Percentiles rank a stretch among this genome's conserved stretches.
phyloP scores from a whole-genome alignment of 768 basidiomycete species.

The Podaxis sp. region DNA sequence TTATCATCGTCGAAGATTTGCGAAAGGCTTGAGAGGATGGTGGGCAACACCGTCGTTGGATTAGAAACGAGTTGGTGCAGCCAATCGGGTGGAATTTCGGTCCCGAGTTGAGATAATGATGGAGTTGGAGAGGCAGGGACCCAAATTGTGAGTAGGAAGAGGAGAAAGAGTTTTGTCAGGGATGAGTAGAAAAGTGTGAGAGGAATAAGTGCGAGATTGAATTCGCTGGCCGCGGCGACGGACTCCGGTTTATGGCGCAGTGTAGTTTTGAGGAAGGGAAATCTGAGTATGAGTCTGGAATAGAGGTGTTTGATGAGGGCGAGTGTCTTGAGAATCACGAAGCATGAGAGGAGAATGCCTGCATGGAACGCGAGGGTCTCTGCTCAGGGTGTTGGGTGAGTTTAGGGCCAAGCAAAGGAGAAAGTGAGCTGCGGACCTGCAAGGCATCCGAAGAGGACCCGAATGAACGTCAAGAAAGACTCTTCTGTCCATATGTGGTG shows the following conservation, averaged over 20 bases:
- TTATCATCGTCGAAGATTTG: constrained; percentile 69
- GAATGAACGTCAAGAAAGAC: constrained; percentile 47
- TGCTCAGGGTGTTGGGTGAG: constrained; percentile 25
- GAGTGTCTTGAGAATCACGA: constrained; percentile 44
- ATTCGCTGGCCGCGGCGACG: constrained; percentile 56
- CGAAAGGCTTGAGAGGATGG: constrained; percentile 36
- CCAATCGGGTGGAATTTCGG: constrained; percentile 29
- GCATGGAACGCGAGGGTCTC: constrained; percentile 77
- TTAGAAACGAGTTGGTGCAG: constrained; percentile 25
- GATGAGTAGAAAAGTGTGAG: constrained; percentile 84
- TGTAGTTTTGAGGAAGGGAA: constrained; percentile 12
- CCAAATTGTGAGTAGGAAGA: constrained; percentile 85
- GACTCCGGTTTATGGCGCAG: constrained; percentile 34
- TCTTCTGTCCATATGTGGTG: constrained; percentile 53
- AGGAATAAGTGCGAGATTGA: constrained; percentile 75
- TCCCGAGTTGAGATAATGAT: constrained; percentile 20
- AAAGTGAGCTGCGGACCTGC: constrained; percentile 43
- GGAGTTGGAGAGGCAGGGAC: constrained; percentile 41
- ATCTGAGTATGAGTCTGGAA: neutral
- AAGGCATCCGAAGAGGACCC: constrained; percentile 64
- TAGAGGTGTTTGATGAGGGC: constrained; percentile 13
- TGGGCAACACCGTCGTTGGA: constrained; percentile 26
- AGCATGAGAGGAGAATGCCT: constrained; percentile 62
- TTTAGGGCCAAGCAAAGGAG: neutral
- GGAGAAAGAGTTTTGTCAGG: constrained; percentile 77